Evolutionary conservation across 1,284 basidiomycete species (phyloP).

Genomic region (Ganoderma meredithae): DNA sequence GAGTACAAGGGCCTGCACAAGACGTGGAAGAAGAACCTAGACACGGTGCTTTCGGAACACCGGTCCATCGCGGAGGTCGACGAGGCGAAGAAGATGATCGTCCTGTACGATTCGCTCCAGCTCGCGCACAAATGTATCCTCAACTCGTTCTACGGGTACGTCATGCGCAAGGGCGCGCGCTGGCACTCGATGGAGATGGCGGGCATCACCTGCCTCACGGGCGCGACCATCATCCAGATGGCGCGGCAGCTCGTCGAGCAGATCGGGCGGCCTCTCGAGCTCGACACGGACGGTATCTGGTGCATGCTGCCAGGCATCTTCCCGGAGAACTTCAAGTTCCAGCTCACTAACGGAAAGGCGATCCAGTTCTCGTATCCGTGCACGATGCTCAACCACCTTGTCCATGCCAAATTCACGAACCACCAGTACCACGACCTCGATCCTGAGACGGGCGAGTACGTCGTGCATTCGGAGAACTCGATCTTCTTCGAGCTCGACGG

Average conservation of each 20-base stretch:
- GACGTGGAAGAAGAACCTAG: constrained; percentile 99
- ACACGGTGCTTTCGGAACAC: constrained; percentile 72
- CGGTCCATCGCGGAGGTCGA: constrained; percentile 87
- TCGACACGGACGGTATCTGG: constrained; percentile 99
- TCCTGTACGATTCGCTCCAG: constrained; percentile 99
- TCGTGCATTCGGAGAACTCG: constrained; percentile 95
- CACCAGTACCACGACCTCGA: constrained; percentile 97
- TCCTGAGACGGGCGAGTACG: constrained; percentile 84
- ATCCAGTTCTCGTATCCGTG: constrained; percentile 97
- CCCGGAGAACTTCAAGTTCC: constrained; percentile 98
- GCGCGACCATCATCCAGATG: constrained; percentile 99
- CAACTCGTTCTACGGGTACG: constrained; percentile 99
- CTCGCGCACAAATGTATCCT: constrained; percentile 99
- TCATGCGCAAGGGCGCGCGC: constrained; percentile 99
- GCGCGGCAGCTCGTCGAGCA: constrained; percentile 98
- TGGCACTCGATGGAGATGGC: constrained; percentile 99
- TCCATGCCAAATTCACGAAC: constrained; percentile 96
- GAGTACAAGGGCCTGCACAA: constrained; percentile 99
- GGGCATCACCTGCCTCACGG: constrained; percentile 98
- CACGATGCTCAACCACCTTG: constrained; percentile 99
- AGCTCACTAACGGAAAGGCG: constrained; percentile 87
- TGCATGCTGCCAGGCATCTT: constrained; percentile 99
- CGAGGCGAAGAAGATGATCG: constrained; percentile 99
- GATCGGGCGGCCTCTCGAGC: constrained; percentile 95
- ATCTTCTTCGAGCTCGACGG: constrained; percentile 99